phyloP scores from a whole-genome alignment of 352 stramenopile species.

The Hyaloperonospora arabidopsidis region DNA sequence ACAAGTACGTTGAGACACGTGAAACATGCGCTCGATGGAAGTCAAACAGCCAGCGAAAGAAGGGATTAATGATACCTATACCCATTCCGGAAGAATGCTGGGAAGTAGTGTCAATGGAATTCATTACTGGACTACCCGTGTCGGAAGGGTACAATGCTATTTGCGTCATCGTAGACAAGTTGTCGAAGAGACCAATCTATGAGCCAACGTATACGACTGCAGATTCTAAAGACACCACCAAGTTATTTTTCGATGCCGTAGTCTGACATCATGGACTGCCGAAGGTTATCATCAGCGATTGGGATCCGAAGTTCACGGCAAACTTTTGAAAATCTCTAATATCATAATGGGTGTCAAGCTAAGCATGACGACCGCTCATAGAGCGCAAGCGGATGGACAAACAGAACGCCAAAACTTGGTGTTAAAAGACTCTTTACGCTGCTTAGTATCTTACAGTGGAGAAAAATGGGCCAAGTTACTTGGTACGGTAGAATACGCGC shows the following conservation, averaged over 20 bases:
- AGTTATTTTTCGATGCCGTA: not conserved
- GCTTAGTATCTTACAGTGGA: slow-evolving; percentile 10
- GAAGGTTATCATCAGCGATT: slow-evolving; percentile 4
- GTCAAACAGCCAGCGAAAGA: slow-evolving; percentile 1
- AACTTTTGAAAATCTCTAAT: not conserved
- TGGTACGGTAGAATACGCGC: not conserved
- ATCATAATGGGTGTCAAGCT: slow-evolving; percentile 1
- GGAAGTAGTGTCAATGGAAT: slow-evolving; percentile 16
- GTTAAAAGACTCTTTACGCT: slow-evolving; percentile 15
- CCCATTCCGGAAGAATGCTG: not conserved
- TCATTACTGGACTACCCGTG: slow-evolving; percentile 21
- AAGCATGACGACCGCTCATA: slow-evolving; percentile 3
- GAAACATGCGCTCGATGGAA: slow-evolving; percentile 11
- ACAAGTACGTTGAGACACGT: not conserved
- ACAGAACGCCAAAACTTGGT: slow-evolving; percentile 10
- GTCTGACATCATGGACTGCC: not conserved
- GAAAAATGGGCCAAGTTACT: slow-evolving; percentile 1
- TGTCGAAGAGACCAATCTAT: not conserved
- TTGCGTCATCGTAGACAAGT: slow-evolving; percentile 1
- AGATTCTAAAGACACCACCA: not conserved
- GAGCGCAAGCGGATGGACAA: slow-evolving; percentile 1
- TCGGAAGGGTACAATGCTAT: slow-evolving; percentile 1
- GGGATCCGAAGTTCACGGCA: slow-evolving; percentile 2
- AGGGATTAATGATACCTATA: slow-evolving; percentile 2
- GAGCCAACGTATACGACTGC: not conserved